Percentiles rank a stretch among this genome's conserved stretches.
These are phyloP conservation scores for Penicillium simplicissimum DNA, from an alignment of 495 filamentous ascomycete species.

Conservation along the genomic window DNA sequence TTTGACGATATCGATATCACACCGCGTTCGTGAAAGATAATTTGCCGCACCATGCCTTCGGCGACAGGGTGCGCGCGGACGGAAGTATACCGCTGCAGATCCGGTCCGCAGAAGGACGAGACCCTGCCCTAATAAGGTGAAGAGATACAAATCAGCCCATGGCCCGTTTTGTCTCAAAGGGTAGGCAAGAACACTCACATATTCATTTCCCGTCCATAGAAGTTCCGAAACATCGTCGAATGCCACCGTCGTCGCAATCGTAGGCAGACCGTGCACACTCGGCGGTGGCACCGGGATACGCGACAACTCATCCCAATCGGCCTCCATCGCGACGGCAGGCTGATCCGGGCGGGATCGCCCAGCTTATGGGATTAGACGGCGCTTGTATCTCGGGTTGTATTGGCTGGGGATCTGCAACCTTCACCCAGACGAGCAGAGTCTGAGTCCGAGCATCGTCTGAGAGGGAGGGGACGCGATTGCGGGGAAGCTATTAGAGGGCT, in stretches of 20 bases:
- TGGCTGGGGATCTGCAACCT: slow-evolving; percentile 20
- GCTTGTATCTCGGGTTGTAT: neutral
- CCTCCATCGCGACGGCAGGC: slow-evolving; percentile 41
- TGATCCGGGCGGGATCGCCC: slow-evolving; percentile 16
- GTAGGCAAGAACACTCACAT: slow-evolving; percentile 54
- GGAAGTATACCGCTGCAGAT: slow-evolving; percentile 78
- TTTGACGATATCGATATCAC: slow-evolving; percentile 75
- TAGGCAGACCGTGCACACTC: slow-evolving; percentile 58
- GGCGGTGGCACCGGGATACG: slow-evolving; percentile 70
- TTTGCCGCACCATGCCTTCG: slow-evolving; percentile 74
- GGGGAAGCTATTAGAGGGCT: slow-evolving; percentile 36
- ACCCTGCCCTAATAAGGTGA: slow-evolving; percentile 66
- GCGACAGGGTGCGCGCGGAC: slow-evolving; percentile 65
- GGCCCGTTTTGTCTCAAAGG: neutral
- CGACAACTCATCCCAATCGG: slow-evolving; percentile 63
- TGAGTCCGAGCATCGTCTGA: slow-evolving; percentile 41
- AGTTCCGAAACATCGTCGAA: slow-evolving; percentile 90
- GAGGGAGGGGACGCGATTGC: slow-evolving; percentile 41
- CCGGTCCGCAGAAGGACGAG: slow-evolving; percentile 78
- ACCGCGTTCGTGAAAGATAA: slow-evolving; percentile 83
- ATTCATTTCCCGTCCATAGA: slow-evolving; percentile 88
- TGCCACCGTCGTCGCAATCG: slow-evolving; percentile 70
- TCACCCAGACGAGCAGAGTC: slow-evolving; percentile 35
- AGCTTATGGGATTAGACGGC: neutral
- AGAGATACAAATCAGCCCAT: slow-evolving; percentile 9